Conservation (phyloP, 139 green algal genomes). For the Auxenochlorella pyrenoidosa region DNA sequence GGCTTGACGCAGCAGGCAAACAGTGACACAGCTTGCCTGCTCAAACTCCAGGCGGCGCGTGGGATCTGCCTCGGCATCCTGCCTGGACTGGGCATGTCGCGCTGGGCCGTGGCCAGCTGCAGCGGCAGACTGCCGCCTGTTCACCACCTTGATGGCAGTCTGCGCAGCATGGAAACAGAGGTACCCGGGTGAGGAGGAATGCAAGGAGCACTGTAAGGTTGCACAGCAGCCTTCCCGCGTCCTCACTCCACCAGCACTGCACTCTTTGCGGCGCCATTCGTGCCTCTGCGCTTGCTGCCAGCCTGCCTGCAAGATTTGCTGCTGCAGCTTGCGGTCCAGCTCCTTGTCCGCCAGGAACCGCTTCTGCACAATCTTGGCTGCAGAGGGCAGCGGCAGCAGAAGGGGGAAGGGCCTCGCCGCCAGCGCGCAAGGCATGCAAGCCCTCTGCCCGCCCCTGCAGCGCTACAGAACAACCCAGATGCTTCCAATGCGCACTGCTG, state of each 20-base stretch:
- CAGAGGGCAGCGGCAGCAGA: background rate
- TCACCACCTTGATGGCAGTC: constrained; percentile 37
- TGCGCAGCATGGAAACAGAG: background rate
- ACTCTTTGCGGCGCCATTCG: background rate
- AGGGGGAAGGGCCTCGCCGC: too few relatives aligned
- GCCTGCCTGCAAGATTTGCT: constrained; percentile 16
- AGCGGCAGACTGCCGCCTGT: constrained; percentile 13
- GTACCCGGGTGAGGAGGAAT: background rate
- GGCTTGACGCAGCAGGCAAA: background rate
- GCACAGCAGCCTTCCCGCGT: background rate
- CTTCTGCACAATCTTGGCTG: constrained; percentile 34
- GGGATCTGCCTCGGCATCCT: background rate
- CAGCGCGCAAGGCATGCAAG: too few relatives aligned
- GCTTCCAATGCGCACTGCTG: background rate
- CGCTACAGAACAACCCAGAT: background rate
- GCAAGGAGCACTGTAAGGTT: background rate
- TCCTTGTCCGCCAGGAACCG: constrained; percentile 28
- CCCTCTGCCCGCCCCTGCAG: background rate
- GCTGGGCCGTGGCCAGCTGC: background rate
- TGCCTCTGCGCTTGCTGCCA: background rate
- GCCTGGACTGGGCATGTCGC: background rate
- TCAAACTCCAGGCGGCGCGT: constrained; percentile 17
- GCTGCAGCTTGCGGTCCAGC: constrained; percentile 26
- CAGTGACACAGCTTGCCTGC: background rate
- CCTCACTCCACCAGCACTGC: too few relatives aligned